Base-by-base conservation (phyloP, 306 rosid genomes). In the Quercus dentata region DNA sequence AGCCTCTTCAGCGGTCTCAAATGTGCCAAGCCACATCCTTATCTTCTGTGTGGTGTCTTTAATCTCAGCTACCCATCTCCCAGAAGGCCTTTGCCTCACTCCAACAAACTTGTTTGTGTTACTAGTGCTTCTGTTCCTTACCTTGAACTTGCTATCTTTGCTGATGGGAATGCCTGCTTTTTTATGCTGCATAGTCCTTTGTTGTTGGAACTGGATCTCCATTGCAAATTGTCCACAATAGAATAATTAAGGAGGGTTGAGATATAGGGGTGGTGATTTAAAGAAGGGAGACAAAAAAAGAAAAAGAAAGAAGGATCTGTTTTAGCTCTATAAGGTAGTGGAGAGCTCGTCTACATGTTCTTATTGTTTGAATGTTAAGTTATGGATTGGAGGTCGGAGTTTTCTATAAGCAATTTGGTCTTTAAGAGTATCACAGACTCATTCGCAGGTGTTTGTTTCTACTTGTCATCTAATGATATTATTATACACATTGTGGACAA, bases 51-150 rank as follows among this genome's bases (percentile, higher is more conserved):
- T 92, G 9, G 97, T 94, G 88, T 92, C 97, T 81, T 94, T 92
- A 83, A 94, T 94, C 87, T 94, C 98, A 46, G 98, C 98, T 19
- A 94, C 98, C 98, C 98, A 94, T 87, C 99, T 90, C n/a, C 99
- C 99, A 11, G 99, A 94, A 56, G 99, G 97, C 52, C 99, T 90
- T 41, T 94, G 97, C 70, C 99, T 90, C 69, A 94, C 97, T 2
- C 99, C 99, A 56, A 94, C 94, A 83, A 94, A 91, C 74, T 84
- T 94, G 89, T 91, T 91, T 33, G 81, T 73, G 72, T 73, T 82
- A 69, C 68, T 84, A 38, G 46, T 38, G 76, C 81, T 87, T 82
- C 87, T 81, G 80, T 19, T 83, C 80, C 84, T 89, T 41, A 95
- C 97, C 79, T 83, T 92, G 78, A 81, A 81, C 71, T 81, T 92